Base-by-base conservation (phyloP, 2,329 filamentous ascomycete species). In the Meredithiella fracta region DNA sequence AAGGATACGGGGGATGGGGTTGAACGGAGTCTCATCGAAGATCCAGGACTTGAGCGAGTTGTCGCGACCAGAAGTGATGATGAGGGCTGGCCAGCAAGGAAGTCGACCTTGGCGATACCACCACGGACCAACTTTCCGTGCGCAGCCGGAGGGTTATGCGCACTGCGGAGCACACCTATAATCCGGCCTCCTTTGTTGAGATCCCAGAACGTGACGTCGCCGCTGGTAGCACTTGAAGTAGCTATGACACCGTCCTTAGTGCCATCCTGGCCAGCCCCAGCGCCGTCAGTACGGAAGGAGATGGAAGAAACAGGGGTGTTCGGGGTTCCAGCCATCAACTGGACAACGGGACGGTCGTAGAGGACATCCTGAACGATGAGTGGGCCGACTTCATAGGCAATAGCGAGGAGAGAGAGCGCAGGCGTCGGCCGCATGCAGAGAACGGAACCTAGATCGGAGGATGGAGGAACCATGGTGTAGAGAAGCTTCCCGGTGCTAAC, bases 41-140 rank as follows among this genome's bases (percentile, higher is more conserved):
- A 97, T 92, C 91, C 91, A 96, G 3, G 89, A 90, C 66, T 91
- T 94, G 58, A 98, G 72, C 8, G 90, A 87, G 68, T 98, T 98
- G 67, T 98, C 92, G 51, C 86, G 75, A 3, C 92, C 94, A 61
- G 88, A 92, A 8, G 89, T 95, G 26, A 97, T 74, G 44, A 98
- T 78, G 2, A 97, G 84, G 88, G 85, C 66, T 98, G 94, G 0
- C 90, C 91, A 15, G 83, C 73, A 9, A 98, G 73, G 63, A 98
- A 98, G 63, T 96, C 87, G 20, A 94, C 73, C 65, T 86, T 90
- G 71, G 82, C 94, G 50, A 96, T 79, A 3, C 90, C 91, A 26
- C 86, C 85, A 14, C 80, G 75, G 17, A 85, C 76, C n/a, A 71
- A 67, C 1, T 69, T 68, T 2, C 75, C 74, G 20, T 74, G 69